Evolutionary conservation across 2,329 filamentous ascomycete genomes (phyloP), one percentile per base, ranked within the genome.

Genomic region (Fusarium chuoi): DNA sequence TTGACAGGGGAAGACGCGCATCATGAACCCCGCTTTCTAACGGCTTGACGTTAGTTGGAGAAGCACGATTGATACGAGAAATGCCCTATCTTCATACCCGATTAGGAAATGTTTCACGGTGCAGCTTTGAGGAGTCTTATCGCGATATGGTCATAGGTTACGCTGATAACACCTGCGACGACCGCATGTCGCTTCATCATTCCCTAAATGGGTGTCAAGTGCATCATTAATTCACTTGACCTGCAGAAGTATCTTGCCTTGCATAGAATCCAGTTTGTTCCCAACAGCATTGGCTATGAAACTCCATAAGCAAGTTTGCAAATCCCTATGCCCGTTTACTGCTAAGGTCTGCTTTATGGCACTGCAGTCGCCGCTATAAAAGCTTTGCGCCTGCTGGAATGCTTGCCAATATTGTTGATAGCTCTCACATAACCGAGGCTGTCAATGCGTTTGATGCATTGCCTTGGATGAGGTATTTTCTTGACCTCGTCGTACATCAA

Each of bases 1-100:
- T 18, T 20, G 41, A 14, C 13, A 26, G 35, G 24, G 22, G 26
- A n/a, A 22, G 45, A 20, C 6, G 12, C 9, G n/a, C 1, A 26
- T 46, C 18, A 28, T 24, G 22, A 55, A 41, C 52, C 61, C 58
- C 58, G 58, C 58, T 56, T 56, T 55, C 58, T 56, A 56, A 56
- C 58, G 58, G n/a, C 15, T 44, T 56, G 36, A 35, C 36, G 48
- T 61, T 61, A 36, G 58, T 30, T 44, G 13, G n/a, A 7, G 6
- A 26, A 28, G 3, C 6, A 20, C 14, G 1, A 13, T 7, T 44
- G 18, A 63, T 46, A 26, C 20, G 61, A 42, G 36, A 39, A 39
- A 20, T 63, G 54, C 13, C 52, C 54, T 49, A 59, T 59, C 61
- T 59, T 14, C 6, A 28, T 48, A 24, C 35, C 54, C 24, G 20